Evolutionary conservation across 345 rosid genomes (phyloP), one percentile per base, ranked within the genome.

Genomic region (Rhizophora apiculata): DNA sequence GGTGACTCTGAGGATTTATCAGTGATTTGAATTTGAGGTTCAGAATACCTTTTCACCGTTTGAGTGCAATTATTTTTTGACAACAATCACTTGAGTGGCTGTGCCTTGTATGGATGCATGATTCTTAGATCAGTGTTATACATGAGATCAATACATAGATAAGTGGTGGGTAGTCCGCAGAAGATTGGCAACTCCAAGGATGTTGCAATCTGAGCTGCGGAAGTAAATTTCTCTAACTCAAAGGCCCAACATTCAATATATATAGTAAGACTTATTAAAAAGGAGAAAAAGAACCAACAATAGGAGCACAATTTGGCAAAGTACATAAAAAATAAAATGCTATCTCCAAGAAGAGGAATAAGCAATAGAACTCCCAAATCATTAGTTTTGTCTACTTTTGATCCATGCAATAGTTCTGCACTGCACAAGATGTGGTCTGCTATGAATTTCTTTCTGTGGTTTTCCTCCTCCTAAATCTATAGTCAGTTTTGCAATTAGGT

Each of bases 401-500:
- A 39, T 39, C 48, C 48, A 39, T 43, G 49, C 18, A 18, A 43
- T 13, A 43, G 19, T 43, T 1, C 49, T 43, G 49, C 19, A 36
- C 9, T 8, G 21, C 8, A 60, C 6, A 2, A 24, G 31, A 61
- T 69, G 13, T 8, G 32, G 30, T 43, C 3, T 37, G 51, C 62
- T 30, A 31, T 37, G 13, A 16, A 30, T 29, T 19, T 51, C 62
- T 73, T 51, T 11, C 18, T 73, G 15, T 4, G n/a, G 26, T 29
- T 18, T 8, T 48, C 19, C 62, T 37, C 49, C 34, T 43, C 24
- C 51, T 70, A 9, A 52, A 34, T 34, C 6, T 49, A 20, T 7
- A 6, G 24, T 54, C 56, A 60, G 43, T 67, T 18, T 46, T 53
- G 27, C 68, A 21, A 15, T 53, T 73, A 94, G 97, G 98, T 94